Conservation (phyloP, 2,329 filamentous ascomycete species). For the Fusarium solani-melongenae region DNA sequence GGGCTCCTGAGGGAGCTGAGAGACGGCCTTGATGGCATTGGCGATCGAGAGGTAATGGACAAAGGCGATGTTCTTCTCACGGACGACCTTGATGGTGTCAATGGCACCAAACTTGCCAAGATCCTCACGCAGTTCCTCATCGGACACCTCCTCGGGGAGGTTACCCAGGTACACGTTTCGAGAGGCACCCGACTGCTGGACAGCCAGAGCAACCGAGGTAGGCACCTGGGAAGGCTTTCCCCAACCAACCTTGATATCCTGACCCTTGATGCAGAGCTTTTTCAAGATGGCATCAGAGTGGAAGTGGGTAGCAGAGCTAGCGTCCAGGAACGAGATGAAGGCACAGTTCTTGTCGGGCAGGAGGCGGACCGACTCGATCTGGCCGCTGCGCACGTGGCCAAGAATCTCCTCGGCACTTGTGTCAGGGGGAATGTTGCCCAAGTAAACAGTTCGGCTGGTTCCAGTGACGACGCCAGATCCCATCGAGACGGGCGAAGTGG, state of each 20-base stretch:
- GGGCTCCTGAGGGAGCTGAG: conserved; percentile 92
- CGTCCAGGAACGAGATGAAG: conserved; percentile 98
- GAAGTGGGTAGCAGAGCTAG: conserved; percentile 97
- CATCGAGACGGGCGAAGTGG: conserved; percentile 80
- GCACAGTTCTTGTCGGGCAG: conserved; percentile 99
- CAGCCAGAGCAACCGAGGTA: conserved; percentile 95
- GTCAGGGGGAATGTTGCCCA: conserved; percentile 98
- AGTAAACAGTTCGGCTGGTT: conserved; percentile 95
- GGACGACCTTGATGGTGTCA: conserved; percentile 96
- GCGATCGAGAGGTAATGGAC: conserved; percentile 97
- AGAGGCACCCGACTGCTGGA: conserved; percentile 96
- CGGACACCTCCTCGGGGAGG: conserved; percentile 86
- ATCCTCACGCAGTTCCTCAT: conserved; percentile 94
- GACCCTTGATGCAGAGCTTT: conserved; percentile 97
- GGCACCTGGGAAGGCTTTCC: conserved; percentile 98
- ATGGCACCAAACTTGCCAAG: conserved; percentile 96
- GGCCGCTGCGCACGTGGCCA: conserved; percentile 93
- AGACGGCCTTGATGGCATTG: conserved; percentile 98
- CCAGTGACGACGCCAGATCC: conserved; percentile 85
- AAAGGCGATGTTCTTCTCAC: conserved; percentile 98
- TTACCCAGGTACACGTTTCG: conserved; percentile 98
- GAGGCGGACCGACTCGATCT: conserved; percentile 98
- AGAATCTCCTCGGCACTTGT: conserved; percentile 97
- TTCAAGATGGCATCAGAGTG: conserved; percentile 99
- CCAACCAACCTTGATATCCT: conserved; percentile 99